Percentiles rank a stretch among this genome's conserved stretches.
These are phyloP conservation scores for Amaranthus hypochondriacus DNA, from an alignment of 148 eudicot species.

Conservation along the genomic window DNA sequence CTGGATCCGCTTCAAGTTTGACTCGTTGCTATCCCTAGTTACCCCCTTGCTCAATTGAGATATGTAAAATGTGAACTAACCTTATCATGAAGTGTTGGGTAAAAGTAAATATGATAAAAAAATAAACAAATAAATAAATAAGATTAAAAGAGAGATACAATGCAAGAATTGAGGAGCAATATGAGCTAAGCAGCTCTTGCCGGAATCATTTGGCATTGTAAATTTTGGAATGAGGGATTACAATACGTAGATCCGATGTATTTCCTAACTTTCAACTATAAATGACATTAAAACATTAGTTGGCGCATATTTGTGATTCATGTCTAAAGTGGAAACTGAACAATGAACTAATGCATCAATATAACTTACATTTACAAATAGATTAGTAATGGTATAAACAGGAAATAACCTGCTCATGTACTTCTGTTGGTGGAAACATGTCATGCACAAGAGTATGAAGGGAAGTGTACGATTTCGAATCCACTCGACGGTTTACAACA, in stretches of 20 bases:
- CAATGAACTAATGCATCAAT: neutral
- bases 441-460: slow-evolving; percentile 75
- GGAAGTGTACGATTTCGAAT: slow-evolving; percentile 77
- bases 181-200: neutral
- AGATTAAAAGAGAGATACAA: too few species aligned
- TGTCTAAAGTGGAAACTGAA: neutral
- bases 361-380: neutral
- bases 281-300: neutral
- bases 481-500: slow-evolving; percentile 58
- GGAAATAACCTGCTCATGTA: slow-evolving; percentile 55
- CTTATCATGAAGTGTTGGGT: too few species aligned
- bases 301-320: too few species aligned
- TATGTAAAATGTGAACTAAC: too few species aligned
- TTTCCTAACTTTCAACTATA: neutral
- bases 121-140: too few species aligned
- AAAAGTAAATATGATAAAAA: too few species aligned
- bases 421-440: slow-evolving; percentile 68
- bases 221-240: neutral
- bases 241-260: neutral
- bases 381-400: slow-evolving; percentile 4
- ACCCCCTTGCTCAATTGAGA: too few species aligned
- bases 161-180: neutral
- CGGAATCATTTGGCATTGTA: neutral
- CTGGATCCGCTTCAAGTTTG: too few species aligned
- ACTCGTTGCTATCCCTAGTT: too few species aligned